Evolutionary conservation across 164 flowering plant species (phyloP).

Genomic region (Liriodendron chinense): DNA sequence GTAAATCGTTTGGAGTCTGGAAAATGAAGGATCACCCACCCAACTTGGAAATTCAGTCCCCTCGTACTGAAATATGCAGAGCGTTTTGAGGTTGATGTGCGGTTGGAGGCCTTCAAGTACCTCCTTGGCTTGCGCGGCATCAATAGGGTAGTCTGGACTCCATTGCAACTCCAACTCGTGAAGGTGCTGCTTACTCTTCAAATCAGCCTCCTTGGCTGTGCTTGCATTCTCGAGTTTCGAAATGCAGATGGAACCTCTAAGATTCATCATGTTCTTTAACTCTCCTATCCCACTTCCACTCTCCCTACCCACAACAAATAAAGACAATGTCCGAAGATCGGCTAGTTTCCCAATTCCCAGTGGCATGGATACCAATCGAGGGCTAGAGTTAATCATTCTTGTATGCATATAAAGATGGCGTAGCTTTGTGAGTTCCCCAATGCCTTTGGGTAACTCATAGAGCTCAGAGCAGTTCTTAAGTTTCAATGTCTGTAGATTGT

Average conservation of each 20-base stretch:
- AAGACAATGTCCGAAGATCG: not conserved
- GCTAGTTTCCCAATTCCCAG: slow-evolving; percentile 7
- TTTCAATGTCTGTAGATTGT: slow-evolving; percentile 2
- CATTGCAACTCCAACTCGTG: slow-evolving; percentile 10
- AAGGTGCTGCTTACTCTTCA: slow-evolving; percentile 13
- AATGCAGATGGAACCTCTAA: slow-evolving; percentile 10
- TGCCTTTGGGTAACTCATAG: not conserved
- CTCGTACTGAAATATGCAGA: not conserved
- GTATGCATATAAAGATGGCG: not conserved
- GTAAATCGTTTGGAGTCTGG: not conserved
- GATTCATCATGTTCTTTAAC: not conserved
- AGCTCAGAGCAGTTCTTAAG: not conserved
- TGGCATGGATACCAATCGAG: not conserved
- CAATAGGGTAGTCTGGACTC: not conserved
- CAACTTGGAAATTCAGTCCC: slow-evolving; percentile 7
- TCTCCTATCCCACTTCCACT: slow-evolving; percentile 6
- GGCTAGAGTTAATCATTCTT: not conserved
- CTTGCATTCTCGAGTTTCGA: slow-evolving; percentile 9
- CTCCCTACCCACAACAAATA: slow-evolving; percentile 10
- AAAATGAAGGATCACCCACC: not conserved
- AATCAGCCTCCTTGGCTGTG: slow-evolving; percentile 1
- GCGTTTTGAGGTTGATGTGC: not conserved
- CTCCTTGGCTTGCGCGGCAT: not conserved
- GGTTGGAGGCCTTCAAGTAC: slow-evolving; percentile 15
- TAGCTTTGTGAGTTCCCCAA: not conserved